Conservation (phyloP, 495 filamentous ascomycete genomes). For the Saxophila tyrrhenica region DNA sequence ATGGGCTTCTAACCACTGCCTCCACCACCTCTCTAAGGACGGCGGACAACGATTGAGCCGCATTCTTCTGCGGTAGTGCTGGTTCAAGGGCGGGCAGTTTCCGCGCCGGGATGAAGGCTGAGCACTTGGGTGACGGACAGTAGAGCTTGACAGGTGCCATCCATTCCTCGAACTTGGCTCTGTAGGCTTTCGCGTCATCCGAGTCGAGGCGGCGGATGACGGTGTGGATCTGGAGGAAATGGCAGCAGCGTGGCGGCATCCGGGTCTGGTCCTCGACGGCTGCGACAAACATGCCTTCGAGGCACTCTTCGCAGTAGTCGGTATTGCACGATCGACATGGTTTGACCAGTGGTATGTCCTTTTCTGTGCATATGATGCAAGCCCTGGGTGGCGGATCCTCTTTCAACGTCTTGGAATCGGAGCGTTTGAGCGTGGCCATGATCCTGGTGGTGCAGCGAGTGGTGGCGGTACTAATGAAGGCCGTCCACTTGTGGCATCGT, state of each 20-base stretch:
- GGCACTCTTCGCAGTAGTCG: slow-evolving; percentile 21
- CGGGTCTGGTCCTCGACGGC: slow-evolving; percentile 19
- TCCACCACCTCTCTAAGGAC: slow-evolving; percentile 1
- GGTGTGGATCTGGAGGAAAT: slow-evolving; percentile 20
- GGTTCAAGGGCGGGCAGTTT: slow-evolving; percentile 4
- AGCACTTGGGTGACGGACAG: slow-evolving; percentile 26
- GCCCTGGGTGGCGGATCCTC: not conserved
- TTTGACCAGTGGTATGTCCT: slow-evolving; percentile 1
- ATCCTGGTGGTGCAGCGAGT: not conserved
- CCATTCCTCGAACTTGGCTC: slow-evolving; percentile 27
- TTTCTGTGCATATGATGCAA: slow-evolving; percentile 18
- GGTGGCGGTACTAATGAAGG: not conserved
- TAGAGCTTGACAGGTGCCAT: slow-evolving; percentile 24
- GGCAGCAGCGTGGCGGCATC: slow-evolving; percentile 28
- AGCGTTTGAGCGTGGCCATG: not conserved
- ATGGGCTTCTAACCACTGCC: not conserved
- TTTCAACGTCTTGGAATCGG: not conserved
- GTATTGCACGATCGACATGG: slow-evolving; percentile 21
- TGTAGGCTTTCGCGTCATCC: slow-evolving; percentile 14
- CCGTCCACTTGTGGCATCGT: not conserved
- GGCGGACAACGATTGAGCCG: not conserved
- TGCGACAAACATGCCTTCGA: slow-evolving; percentile 22
- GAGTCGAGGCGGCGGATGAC: slow-evolving; percentile 16
- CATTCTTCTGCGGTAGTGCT: not conserved
- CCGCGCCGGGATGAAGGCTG: slow-evolving; percentile 24